These are phyloP conservation scores for Ustilago trichophora DNA, from an alignment of 1,284 basidiomycete genomes.

Conservation along the genomic window DNA sequence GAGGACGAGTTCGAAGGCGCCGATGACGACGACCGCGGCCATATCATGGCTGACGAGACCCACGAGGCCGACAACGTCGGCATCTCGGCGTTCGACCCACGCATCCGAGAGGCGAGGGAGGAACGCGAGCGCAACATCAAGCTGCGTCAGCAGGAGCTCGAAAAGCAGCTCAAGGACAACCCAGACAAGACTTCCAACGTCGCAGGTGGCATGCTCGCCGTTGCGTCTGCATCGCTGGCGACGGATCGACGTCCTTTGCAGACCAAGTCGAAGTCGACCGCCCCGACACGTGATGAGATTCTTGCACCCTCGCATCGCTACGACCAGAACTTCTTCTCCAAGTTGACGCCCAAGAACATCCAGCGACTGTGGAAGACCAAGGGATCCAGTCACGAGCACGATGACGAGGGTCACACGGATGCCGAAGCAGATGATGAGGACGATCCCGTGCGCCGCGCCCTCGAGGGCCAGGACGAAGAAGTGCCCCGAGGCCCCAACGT, in stretches of 20 bases:
- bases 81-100: constrained; percentile 59
- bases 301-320: constrained; percentile 60
- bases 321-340: constrained; percentile 63
- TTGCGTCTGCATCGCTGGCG: constrained; percentile 29
- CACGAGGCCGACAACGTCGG: constrained; percentile 62
- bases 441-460: constrained; percentile 56
- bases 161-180: constrained; percentile 49
- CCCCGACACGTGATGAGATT: constrained; percentile 57
- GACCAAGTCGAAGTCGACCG: constrained; percentile 19
- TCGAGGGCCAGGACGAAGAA: constrained; percentile 63
- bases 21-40: constrained; percentile 52
- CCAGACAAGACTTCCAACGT: constrained; percentile 43
- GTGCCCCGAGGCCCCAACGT: constrained; percentile 69
- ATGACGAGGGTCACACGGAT: constrained; percentile 24
- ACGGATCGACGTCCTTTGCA: constrained; percentile 19
- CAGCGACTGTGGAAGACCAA: constrained; percentile 61
- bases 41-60: constrained; percentile 52
- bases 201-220: constrained; percentile 45
- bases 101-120: constrained; percentile 59
- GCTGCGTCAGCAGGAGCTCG: constrained; percentile 59
- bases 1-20: constrained; percentile 66
- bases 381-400: constrained; percentile 34
- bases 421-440: constrained; percentile 67
- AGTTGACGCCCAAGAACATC: constrained; percentile 63
- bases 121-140: constrained; percentile 63